Evolutionary conservation across 768 basidiomycete species (phyloP), one percentile per base, ranked within the genome.

Genomic region (Pisolithus albus): DNA sequence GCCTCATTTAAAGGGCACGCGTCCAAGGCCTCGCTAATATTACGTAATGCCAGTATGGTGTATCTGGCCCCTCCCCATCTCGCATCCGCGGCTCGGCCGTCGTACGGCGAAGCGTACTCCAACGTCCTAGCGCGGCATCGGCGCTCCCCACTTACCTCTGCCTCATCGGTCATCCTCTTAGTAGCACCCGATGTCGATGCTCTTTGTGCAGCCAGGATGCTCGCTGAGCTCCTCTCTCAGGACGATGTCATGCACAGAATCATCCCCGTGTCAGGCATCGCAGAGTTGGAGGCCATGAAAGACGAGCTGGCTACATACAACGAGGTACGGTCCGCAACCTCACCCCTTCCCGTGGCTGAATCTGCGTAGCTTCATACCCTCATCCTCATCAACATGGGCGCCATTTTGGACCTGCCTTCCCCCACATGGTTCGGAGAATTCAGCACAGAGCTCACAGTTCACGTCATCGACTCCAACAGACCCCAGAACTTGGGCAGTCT

Each of bases 181-280:
- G 91, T 90, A 43, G 84, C 90, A 2, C 88, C 92, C 9, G 89
- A 94, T 63, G 88, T 93, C 47, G 95, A 99, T 70, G 90, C 90
- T 5, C 73, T 97, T 6, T 93, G 92, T 64, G 92, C 92, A 9
- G 84, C 90, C 5, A 80, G 84, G 42, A 95, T 98, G 82, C 79
- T 98, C 42, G 84, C 87, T 10, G 84, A 85, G 32, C 73, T 99
- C 16, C 83, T 99, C 70, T 87, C 83, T 59, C 90, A 94, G 59
- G 96, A 99, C 75, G 92, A 95, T 59, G 82, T 98, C 39, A 85
- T 87, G 66, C 88, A 97, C 69, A 80, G 90, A 44, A 81, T 92
- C 48, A 84, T 92, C 36, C 96, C 96, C 30, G 84, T 97, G 1
- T 84, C 90, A 13, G 92, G 92, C 1, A 84, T 88, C 52, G 76